Conservation (phyloP, 345 rosid genomes). For the Geranium brycei region DNA sequence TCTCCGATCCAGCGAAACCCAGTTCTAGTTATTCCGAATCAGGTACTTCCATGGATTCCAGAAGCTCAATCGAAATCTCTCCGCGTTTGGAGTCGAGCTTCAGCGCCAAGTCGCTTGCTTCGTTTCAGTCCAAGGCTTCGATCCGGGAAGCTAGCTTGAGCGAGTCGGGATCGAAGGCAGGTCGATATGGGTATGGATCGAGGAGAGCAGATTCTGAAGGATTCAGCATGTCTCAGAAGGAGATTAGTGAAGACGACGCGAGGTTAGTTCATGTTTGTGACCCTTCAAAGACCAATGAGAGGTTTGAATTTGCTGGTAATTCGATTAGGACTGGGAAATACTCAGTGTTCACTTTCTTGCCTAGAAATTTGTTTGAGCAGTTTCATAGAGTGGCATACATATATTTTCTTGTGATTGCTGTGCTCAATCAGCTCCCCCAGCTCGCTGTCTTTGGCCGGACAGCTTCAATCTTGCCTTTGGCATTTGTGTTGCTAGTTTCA, state of each 20-base stretch:
- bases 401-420: slow-evolving; percentile 79
- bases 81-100: slow-evolving; percentile 24
- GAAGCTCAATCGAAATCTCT: slow-evolving; percentile 21
- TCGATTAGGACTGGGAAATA: slow-evolving; percentile 64
- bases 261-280: slow-evolving; percentile 68
- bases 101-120: slow-evolving; percentile 41
- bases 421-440: slow-evolving; percentile 95
- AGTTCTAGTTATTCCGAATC: slow-evolving; percentile 9
- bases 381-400: slow-evolving; percentile 92
- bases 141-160: slow-evolving; percentile 38
- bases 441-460: slow-evolving; percentile 93
- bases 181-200: slow-evolving; percentile 42
- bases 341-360: slow-evolving; percentile 69
- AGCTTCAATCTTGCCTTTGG: slow-evolving; percentile 77
- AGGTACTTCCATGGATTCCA: slow-evolving; percentile 25
- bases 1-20: slow-evolving; percentile 4
- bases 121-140: slow-evolving; percentile 36
- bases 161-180: slow-evolving; percentile 44
- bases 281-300: slow-evolving; percentile 58
- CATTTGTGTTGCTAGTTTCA: slow-evolving; percentile 77
- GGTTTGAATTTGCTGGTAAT: slow-evolving; percentile 65
- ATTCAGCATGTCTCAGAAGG: slow-evolving; percentile 55
- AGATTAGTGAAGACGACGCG: slow-evolving; percentile 84
- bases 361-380: slow-evolving; percentile 85
- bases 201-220: slow-evolving; percentile 50